Evolutionary conservation across 1,139 yeast genomes (phyloP).

Genomic region (Blastobotrys illinoisensis): DNA sequence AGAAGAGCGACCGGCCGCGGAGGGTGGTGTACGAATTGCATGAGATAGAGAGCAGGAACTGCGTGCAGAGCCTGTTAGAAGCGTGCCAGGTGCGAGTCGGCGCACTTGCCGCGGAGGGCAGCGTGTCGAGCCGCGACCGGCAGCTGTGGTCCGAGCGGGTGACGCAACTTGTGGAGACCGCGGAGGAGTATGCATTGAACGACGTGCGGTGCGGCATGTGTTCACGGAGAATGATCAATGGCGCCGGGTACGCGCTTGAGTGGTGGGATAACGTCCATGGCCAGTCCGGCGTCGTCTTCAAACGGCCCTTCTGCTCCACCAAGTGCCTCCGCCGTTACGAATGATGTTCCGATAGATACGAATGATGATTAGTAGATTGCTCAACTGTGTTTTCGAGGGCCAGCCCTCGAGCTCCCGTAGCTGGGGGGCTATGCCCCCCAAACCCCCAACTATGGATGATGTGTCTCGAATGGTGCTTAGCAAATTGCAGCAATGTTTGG

Average conservation of each 20-base stretch:
- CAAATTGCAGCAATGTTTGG: too few relatives aligned
- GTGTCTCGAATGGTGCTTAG: too few relatives aligned
- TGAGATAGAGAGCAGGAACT: slow-evolving; percentile 8
- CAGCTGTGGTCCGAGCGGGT: not conserved
- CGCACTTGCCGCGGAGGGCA: not conserved
- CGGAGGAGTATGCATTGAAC: not conserved
- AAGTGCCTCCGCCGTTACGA: slow-evolving; percentile 21
- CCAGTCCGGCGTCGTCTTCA: slow-evolving; percentile 12
- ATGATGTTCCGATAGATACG: not conserved
- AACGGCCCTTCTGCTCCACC: slow-evolving; percentile 22
- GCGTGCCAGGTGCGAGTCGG: not conserved
- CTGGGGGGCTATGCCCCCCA: too few relatives aligned
- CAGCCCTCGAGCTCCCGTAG: too few relatives aligned
- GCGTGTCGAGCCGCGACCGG: not conserved
- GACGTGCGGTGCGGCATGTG: slow-evolving; percentile 46
- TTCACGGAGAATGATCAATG: slow-evolving; percentile 39
- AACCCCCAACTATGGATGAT: too few relatives aligned
- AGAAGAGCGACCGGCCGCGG: slow-evolving; percentile 1
- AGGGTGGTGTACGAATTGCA: slow-evolving; percentile 6
- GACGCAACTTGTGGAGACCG: not conserved
- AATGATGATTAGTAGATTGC: too few relatives aligned
- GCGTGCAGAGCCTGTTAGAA: not conserved
- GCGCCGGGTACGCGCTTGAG: slow-evolving; percentile 51
- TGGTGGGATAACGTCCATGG: slow-evolving; percentile 48
- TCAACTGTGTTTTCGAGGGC: too few relatives aligned